Conservation (phyloP, 768 basidiomycete genomes). For the Russula sp. region DNA sequence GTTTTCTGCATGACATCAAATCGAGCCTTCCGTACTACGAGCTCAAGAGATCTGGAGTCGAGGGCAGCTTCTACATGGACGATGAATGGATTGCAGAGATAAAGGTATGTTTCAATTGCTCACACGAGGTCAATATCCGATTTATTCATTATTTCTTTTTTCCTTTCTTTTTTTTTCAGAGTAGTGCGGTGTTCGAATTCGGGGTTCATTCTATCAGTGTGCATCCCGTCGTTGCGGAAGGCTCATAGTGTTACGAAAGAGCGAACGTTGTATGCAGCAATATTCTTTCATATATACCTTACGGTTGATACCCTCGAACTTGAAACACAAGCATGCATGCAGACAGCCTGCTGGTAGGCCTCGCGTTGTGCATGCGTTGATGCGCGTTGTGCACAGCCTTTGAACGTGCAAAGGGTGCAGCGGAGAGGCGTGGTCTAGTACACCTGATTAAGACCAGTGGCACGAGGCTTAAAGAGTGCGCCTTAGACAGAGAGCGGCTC, state of each 20-base stretch:
- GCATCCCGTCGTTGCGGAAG: neutral
- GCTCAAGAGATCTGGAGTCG: neutral
- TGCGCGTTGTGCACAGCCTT: slow-evolving; percentile 10
- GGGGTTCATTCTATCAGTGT: neutral
- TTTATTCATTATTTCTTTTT: neutral
- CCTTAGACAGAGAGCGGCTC: neutral
- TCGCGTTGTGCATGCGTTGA: slow-evolving; percentile 17
- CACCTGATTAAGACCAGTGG: neutral
- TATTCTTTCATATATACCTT: neutral
- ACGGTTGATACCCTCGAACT: neutral
- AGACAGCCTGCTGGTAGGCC: neutral
- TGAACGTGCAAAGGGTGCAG: neutral
- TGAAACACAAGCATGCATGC: slow-evolving; percentile 1
- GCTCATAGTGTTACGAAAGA: neutral
- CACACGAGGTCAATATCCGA: neutral
- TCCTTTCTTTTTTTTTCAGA: neutral
- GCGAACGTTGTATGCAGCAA: neutral
- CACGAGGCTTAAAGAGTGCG: neutral
- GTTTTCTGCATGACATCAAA: slow-evolving; percentile 2
- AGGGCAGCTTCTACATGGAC: slow-evolving; percentile 4
- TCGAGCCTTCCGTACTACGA: slow-evolving; percentile 14
- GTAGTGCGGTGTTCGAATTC: neutral
- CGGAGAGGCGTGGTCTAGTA: neutral
- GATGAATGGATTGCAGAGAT: slow-evolving; percentile 14
- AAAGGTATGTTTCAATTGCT: slow-evolving; percentile 4